Conservation (phyloP, 75 land plant genomes). For the Ceratopteris richardii region DNA sequence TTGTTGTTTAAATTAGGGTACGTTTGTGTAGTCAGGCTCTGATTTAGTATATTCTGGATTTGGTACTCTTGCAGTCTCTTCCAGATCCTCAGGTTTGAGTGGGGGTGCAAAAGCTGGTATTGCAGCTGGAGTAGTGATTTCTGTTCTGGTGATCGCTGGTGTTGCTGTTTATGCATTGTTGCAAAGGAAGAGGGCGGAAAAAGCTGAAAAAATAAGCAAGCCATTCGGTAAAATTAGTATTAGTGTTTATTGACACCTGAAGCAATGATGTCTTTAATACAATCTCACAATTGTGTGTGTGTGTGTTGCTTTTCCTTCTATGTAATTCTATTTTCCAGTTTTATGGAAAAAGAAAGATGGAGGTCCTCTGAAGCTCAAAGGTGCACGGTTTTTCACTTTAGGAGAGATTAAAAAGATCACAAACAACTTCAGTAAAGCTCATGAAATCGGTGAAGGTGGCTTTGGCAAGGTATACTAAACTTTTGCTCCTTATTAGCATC, state of each 20-base stretch:
- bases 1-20: no score
- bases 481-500: no score
- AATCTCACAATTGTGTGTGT: no score
- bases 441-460: conserved; percentile 16
- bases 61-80: not conserved
- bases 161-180: conserved; percentile 18
- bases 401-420: conserved; percentile 12
- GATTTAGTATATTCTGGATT: no score
- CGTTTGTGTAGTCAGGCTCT: no score
- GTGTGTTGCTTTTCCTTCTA: no score
- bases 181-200: conserved; percentile 33
- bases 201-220: conserved; percentile 10
- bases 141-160: conserved; percentile 4
- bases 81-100: not conserved
- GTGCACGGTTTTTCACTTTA: conserved; percentile 13
- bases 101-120: conserved; percentile 24
- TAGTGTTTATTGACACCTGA: no score
- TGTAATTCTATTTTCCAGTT: conserved; percentile 17
- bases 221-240: conserved; percentile 50
- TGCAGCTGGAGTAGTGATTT: conserved; percentile 12
- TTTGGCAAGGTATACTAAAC: conserved; percentile 19
- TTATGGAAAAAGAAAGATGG: conserved; percentile 25
- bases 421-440: conserved; percentile 9
- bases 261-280: no score
- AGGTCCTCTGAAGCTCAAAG: conserved; percentile 12